A percentile compares a stretch with the other conserved stretches of the same genome.
phyloP scores from a whole-genome alignment of 2,329 filamentous ascomycete genomes.

The Botrytis byssoidea region DNA sequence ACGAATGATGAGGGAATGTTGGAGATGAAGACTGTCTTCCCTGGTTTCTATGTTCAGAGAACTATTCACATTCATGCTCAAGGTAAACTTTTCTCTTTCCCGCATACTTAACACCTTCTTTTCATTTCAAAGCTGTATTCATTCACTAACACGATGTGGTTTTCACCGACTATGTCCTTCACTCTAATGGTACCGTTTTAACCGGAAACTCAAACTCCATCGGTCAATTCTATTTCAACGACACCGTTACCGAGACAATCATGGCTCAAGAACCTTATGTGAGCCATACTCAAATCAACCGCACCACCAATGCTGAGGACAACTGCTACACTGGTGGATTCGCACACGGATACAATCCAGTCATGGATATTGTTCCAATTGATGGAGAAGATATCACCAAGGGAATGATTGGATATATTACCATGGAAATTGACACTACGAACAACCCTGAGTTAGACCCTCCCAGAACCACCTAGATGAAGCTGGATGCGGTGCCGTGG shows the following conservation, averaged over 20 bases:
- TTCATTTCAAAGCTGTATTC: no score
- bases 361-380: conserved; percentile 38
- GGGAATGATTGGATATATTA: conserved; percentile 42
- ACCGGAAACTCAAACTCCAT: conserved; percentile 50
- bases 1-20: conserved; percentile 44
- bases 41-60: conserved; percentile 45
- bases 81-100: conserved; percentile 22
- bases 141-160: conserved; percentile 23
- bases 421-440: conserved; percentile 36
- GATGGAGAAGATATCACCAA: conserved; percentile 41
- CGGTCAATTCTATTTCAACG: conserved; percentile 65
- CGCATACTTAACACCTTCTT: no score
- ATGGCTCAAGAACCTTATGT: conserved; percentile 49
- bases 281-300: conserved; percentile 46
- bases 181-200: conserved; percentile 48
- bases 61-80: conserved; percentile 50
- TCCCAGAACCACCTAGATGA: neutral
- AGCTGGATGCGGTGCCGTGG: neutral
- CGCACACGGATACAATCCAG: conserved; percentile 37
- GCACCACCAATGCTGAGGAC: conserved; percentile 37
- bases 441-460: neutral
- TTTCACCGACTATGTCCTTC: conserved; percentile 42
- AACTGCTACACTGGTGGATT: conserved; percentile 8
- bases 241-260: conserved; percentile 53
- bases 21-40: conserved; percentile 45